Evolutionary conservation across 2,329 filamentous ascomycete genomes (phyloP), one percentile per base, ranked within the genome.

Genomic region (Arachnomyces sp.): DNA sequence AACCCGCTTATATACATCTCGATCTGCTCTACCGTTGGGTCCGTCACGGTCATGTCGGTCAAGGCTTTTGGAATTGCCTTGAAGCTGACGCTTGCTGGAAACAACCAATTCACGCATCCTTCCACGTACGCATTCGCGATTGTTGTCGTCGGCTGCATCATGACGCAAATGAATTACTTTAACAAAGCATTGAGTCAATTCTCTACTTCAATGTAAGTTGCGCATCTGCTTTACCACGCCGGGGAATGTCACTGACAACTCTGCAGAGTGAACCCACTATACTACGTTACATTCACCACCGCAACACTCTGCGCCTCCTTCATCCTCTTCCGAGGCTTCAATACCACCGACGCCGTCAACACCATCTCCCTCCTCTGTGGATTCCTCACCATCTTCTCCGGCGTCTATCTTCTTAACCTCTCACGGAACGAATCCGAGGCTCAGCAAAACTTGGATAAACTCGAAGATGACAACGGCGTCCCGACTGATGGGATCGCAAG

Each of bases 151-250:
- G 86, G 95, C 49, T 98, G 92, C 70, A 96, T 98, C 58, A 64
- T 98, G 51, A 95, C 89, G 7, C 92, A 98, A 72, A 96, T 98
- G 92, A 98, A 98, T 66, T 98, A 98, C 66, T 94, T 98, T 67
- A 98, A 98, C 73, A 98, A 98, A 66, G 92, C 92, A 6, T 70
- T 98, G 44, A 93, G 87, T 63, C 88, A 93, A 56, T 98, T 96
- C 66, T 90, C 86, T 20, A 95, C 92, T 25, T 94, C 93, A 54
- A 94, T 98, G 89, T 94, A 75, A 61, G 84, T 71, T 28, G 13
- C 42, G 34, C 38, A 13, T 3, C 25, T 30, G 4, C 4, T 18
- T 31, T 28, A 4, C 5, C 6, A 34, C 5, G 8, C 17, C 4
- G 17, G 7, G 15, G 18, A 28, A 15, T 34, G 32, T 40, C 42